Evolutionary conservation across 1,284 basidiomycete species (phyloP).

Genomic region (Fomitopsis betulina): DNA sequence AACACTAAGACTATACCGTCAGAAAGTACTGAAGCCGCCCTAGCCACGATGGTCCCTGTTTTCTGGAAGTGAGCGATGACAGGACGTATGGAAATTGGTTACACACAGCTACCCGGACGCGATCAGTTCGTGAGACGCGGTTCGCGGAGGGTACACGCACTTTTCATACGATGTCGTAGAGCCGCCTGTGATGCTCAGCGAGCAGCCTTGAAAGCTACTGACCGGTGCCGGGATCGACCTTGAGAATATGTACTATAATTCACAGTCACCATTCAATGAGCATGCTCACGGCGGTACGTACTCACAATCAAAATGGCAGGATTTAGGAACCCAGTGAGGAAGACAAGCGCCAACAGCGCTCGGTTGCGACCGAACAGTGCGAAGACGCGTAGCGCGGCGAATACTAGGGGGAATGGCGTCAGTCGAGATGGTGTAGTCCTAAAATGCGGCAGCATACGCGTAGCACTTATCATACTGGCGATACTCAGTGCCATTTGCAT

Average conservation of each 20-base stretch:
- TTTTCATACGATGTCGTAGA: background rate
- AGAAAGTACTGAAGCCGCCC: background rate
- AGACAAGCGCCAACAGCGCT: background rate
- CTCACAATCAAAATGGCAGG: background rate
- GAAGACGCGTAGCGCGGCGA: background rate
- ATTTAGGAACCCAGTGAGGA: background rate
- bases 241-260: background rate
- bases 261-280: too few species aligned
- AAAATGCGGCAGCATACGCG: background rate
- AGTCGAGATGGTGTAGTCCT: background rate
- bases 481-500: background rate
- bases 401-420: background rate
- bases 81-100: background rate
- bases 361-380: background rate
- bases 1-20: background rate
- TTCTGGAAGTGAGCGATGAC: background rate
- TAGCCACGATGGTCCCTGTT: background rate
- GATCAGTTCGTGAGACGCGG: background rate
- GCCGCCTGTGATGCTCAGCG: background rate
- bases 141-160: background rate
- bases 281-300: background rate
- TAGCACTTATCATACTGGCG: background rate
- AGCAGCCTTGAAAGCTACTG: background rate
- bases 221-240: background rate
- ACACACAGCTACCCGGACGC: background rate